These are phyloP conservation scores for Vitrella brassicaformis DNA, from an alignment of 73 alveolate genomes.

Conservation along the genomic window DNA sequence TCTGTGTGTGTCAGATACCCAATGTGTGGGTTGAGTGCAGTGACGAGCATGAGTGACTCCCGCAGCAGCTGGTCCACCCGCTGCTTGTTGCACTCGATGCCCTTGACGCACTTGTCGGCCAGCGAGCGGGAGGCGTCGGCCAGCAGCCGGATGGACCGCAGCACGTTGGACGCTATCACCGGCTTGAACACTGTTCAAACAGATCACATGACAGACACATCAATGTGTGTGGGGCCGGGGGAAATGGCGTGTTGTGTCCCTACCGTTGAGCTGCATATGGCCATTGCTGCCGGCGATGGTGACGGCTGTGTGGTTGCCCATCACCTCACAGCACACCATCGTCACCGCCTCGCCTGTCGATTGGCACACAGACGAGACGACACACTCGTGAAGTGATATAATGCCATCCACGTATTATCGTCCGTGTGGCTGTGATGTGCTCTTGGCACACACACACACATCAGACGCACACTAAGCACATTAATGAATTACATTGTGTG, in stretches of 20 bases:
- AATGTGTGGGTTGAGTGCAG: constrained; percentile 79
- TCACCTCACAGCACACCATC: constrained; percentile 93
- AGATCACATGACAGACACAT: too few relatives aligned
- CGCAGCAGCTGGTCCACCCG: constrained; percentile 64
- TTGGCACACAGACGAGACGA: too few relatives aligned
- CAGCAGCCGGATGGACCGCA: constrained; percentile 73
- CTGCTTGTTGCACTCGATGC: constrained; percentile 58
- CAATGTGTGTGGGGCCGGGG: too few relatives aligned
- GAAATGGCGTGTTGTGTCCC: too few relatives aligned
- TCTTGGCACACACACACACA: too few relatives aligned
- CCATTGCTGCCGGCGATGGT: constrained; percentile 95
- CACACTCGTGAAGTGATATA: too few relatives aligned
- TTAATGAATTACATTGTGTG: too few relatives aligned
- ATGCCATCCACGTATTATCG: too few relatives aligned
- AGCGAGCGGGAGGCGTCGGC: constrained; percentile 76
- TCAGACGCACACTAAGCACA: too few relatives aligned
- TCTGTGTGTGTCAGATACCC: constrained; percentile 3
- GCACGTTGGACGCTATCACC: constrained; percentile 77
- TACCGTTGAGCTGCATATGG: constrained; percentile 96
- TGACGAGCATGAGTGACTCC: constrained; percentile 83
- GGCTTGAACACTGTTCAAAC: constrained; percentile 99
- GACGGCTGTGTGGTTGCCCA: constrained; percentile 94
- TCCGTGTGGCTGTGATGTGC: too few relatives aligned
- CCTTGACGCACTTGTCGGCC: constrained; percentile 58
- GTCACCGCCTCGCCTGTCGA: constrained; percentile 97